Evolutionary conservation across 1,139 yeast genomes (phyloP).

Genomic region (Maudiozyma humilis): DNA sequence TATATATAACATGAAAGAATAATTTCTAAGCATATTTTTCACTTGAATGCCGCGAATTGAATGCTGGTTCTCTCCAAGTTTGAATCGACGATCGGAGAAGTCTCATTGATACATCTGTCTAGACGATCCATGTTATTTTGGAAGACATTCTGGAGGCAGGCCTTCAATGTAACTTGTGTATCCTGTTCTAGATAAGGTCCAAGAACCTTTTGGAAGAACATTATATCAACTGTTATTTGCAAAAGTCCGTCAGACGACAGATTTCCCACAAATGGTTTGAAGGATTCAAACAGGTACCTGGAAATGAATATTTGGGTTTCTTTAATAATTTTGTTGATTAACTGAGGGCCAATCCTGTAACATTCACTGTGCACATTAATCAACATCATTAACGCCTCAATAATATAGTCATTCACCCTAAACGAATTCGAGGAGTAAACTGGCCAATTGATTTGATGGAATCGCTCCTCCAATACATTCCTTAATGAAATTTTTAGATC

Average conservation of each 20-base stretch:
- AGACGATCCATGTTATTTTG: conserved; percentile 26
- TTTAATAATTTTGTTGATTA: conserved; percentile 38
- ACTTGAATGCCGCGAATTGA: conserved; percentile 31
- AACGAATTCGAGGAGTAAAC: conserved; percentile 33
- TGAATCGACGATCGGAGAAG: conserved; percentile 28
- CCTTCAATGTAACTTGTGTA: conserved; percentile 26
- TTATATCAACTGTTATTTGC: conserved; percentile 35
- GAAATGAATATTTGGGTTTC: conserved; percentile 42
- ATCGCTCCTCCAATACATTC: conserved; percentile 41
- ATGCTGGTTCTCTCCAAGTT: conserved; percentile 27
- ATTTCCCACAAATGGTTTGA: conserved; percentile 34
- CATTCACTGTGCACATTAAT: conserved; percentile 49
- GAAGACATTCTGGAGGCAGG: conserved; percentile 30
- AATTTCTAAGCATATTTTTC: conserved; percentile 2
- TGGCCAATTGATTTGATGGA: conserved; percentile 42
- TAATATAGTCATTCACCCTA: conserved; percentile 41
- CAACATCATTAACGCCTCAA: conserved; percentile 44
- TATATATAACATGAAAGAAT: background rate
- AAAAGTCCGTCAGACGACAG: conserved; percentile 32
- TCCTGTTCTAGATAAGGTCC: conserved; percentile 27
- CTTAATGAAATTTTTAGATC: conserved; percentile 44
- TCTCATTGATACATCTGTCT: conserved; percentile 27
- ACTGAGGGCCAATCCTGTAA: conserved; percentile 39
- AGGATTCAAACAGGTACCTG: conserved; percentile 36
- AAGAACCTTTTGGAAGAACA: conserved; percentile 32